phyloP scores from a whole-genome alignment of 1,284 basidiomycete genomes.

The Earliella scabrosa region DNA sequence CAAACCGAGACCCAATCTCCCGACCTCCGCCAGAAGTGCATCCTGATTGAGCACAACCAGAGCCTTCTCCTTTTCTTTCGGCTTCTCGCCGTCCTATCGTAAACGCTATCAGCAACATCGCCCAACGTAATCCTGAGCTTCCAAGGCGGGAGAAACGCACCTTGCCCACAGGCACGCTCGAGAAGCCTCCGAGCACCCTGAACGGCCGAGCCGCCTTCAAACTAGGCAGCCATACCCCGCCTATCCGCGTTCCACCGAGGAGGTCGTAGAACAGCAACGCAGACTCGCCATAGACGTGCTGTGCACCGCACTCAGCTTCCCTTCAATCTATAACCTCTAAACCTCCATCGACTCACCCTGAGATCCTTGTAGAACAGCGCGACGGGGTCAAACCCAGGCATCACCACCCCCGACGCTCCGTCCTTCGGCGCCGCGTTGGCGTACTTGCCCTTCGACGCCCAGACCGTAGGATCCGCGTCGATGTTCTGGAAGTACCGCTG shows the following conservation, averaged over 20 bases:
- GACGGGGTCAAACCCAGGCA: conserved; percentile 86
- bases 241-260: conserved; percentile 81
- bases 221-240: conserved; percentile 87
- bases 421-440: conserved; percentile 44
- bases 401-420: conserved; percentile 35
- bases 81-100: conserved; percentile 27
- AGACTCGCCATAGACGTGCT: conserved; percentile 81
- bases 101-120: neutral
- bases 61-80: conserved; percentile 54
- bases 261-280: conserved; percentile 87
- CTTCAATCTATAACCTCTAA: neutral
- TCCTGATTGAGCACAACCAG: conserved; percentile 76
- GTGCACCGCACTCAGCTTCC: neutral
- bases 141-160: no score
- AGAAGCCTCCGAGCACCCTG: conserved; percentile 85
- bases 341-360: conserved; percentile 62
- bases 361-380: conserved; percentile 72
- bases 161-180: conserved; percentile 56
- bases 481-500: conserved; percentile 79
- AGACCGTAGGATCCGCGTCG: conserved; percentile 48
- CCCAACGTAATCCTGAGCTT: no score
- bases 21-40: conserved; percentile 78
- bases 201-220: conserved; percentile 63
- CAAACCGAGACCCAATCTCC: conserved; percentile 51
- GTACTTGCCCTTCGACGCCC: conserved; percentile 52